Evolutionary conservation across 1,284 basidiomycete genomes (phyloP).

Genomic region (Blastosporella zonata): DNA sequence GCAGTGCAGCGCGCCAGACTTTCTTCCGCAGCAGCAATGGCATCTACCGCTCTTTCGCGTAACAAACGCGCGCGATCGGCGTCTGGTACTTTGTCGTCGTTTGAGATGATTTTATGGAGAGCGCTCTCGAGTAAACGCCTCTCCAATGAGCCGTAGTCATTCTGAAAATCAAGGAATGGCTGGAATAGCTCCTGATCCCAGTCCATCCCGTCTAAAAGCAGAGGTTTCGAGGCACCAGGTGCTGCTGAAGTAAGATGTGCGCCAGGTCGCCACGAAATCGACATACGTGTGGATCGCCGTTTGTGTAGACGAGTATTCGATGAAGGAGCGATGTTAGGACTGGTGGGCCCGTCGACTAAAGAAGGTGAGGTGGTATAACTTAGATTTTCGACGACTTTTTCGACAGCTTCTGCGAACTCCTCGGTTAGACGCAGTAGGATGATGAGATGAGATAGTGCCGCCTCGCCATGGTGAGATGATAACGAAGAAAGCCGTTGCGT

Average conservation of each 20-base stretch:
- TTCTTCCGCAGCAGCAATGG: constrained; percentile 78
- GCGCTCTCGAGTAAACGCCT: constrained; percentile 60
- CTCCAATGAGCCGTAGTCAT: constrained; percentile 79
- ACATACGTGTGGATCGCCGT: constrained; percentile 66
- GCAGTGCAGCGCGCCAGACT: constrained; percentile 69
- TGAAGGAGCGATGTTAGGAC: constrained; percentile 6
- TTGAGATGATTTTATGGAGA: constrained; percentile 43
- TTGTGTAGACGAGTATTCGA: constrained; percentile 19
- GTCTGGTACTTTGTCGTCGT: constrained; percentile 36
- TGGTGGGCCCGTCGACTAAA: constrained; percentile 4
- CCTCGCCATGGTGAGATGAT: constrained; percentile 59
- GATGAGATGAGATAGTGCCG: constrained; percentile 70
- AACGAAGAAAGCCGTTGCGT: constrained; percentile 72
- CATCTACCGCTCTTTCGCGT: constrained; percentile 67
- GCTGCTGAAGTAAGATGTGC: constrained; percentile 35
- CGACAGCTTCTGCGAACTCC: constrained; percentile 70
- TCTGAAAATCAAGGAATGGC: constrained; percentile 87
- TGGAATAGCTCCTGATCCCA: constrained; percentile 93
- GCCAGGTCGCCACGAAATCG: constrained; percentile 62
- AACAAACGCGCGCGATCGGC: constrained; percentile 63
- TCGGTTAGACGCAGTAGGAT: constrained; percentile 70
- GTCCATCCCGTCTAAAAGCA: constrained; percentile 44
- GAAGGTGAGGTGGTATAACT: constrained; percentile 19
- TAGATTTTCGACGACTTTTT: constrained; percentile 76
- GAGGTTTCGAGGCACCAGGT: constrained; percentile 27